phyloP scores from a whole-genome alignment of 1,139 yeast species.

The Diutina rugosa region DNA sequence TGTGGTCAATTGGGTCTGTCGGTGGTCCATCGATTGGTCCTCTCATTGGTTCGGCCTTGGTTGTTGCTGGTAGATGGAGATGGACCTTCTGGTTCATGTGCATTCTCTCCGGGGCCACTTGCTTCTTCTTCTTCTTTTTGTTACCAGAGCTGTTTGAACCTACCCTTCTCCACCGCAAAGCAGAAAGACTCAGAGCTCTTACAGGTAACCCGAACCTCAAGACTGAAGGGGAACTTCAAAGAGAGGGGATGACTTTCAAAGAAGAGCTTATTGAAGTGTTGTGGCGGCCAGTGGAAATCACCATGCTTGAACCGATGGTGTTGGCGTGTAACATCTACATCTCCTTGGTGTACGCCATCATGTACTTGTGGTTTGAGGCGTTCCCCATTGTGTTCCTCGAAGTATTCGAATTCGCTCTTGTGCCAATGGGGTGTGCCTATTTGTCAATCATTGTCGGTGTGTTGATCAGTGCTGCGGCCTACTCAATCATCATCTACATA shows the following conservation, averaged over 20 bases:
- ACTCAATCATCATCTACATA: slow-evolving; percentile 11
- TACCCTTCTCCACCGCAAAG: slow-evolving; percentile 33
- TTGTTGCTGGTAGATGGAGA: slow-evolving; percentile 6
- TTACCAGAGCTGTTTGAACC: slow-evolving; percentile 40
- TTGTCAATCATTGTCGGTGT: background rate
- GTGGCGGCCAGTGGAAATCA: background rate
- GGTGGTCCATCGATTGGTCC: slow-evolving; percentile 27
- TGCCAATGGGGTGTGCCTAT: background rate
- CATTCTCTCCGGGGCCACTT: slow-evolving; percentile 21
- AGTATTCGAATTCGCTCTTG: background rate
- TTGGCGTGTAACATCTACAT: background rate
- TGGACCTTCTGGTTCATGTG: slow-evolving; percentile 32
- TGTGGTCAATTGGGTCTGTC: slow-evolving; percentile 24
- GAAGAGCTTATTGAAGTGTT: slow-evolving; percentile 9
- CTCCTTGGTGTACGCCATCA: background rate
- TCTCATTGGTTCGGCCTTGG: slow-evolving; percentile 19
- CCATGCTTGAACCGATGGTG: background rate
- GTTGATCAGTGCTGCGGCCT: slow-evolving; percentile 8
- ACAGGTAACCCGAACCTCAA: slow-evolving; percentile 16
- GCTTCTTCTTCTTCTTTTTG: slow-evolving; percentile 18
- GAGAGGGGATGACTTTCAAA: slow-evolving; percentile 14
- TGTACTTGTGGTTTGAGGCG: background rate
- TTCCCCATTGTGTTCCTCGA: background rate
- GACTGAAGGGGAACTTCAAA: slow-evolving; percentile 24
- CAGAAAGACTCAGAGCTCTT: slow-evolving; percentile 25